Conservation (phyloP, 2,329 filamentous ascomycete species). For the Zalaria sp. region DNA sequence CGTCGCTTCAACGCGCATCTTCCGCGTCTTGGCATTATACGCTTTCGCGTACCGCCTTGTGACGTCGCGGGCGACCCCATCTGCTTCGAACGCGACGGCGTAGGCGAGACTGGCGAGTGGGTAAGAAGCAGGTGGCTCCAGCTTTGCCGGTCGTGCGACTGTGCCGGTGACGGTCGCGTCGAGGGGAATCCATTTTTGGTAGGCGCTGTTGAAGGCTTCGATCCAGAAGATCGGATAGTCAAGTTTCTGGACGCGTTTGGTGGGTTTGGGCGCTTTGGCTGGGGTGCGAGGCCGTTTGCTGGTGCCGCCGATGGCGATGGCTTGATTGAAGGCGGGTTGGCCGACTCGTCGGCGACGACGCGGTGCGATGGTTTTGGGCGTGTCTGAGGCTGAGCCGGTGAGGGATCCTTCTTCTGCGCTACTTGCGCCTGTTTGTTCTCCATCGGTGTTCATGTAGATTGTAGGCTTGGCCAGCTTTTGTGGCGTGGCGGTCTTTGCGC, state of each 20-base stretch:
- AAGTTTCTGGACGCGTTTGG: conserved; percentile 46
- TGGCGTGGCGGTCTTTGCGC: conserved; percentile 30
- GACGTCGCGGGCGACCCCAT: conserved; percentile 68
- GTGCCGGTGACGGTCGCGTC: conserved; percentile 73
- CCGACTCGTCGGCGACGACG: conserved; percentile 16
- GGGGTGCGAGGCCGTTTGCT: conserved; percentile 1
- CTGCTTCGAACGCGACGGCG: conserved; percentile 70
- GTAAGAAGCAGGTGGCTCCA: conserved; percentile 76
- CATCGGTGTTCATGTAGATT: conserved; percentile 16
- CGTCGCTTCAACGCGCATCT: conserved; percentile 59
- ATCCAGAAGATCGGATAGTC: conserved; percentile 84
- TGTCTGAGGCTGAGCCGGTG: conserved; percentile 4
- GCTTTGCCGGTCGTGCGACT: conserved; percentile 57
- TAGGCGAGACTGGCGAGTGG: conserved; percentile 66
- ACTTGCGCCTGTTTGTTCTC: conserved; percentile 4
- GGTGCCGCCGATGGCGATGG: neutral
- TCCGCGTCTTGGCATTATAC: conserved; percentile 81
- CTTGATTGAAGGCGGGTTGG: conserved; percentile 13
- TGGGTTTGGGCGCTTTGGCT: conserved; percentile 7
- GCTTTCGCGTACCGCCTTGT: conserved; percentile 78
- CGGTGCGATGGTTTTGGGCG: conserved; percentile 1
- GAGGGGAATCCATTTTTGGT: conserved; percentile 83
- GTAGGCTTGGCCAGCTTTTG: conserved; percentile 19
- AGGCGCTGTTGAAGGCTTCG: conserved; percentile 71
- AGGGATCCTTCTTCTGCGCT: conserved; percentile 8